Conservation (phyloP, 164 flowering plant species). For the Vitis rupestris region DNA sequence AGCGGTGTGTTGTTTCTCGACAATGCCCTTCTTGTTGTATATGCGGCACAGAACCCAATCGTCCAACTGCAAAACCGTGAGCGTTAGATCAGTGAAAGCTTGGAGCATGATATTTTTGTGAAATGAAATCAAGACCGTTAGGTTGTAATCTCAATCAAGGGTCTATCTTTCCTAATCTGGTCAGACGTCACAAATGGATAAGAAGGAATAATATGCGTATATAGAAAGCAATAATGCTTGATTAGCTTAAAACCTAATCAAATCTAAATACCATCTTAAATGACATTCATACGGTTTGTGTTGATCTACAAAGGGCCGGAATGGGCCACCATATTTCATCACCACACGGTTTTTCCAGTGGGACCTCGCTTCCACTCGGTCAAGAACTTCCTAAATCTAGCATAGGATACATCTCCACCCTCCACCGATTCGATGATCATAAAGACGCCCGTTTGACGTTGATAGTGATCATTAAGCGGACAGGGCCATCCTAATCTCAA, state of each 20-base stretch:
- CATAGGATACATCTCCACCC: no score
- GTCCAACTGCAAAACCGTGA: conserved; percentile 46
- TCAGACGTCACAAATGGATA: conserved; percentile 4
- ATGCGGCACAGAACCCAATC: conserved; percentile 83
- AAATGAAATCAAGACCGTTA: background rate
- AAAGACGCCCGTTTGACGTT: no score
- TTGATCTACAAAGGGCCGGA: no score
- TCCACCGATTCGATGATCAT: no score
- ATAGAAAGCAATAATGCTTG: conserved; percentile 5
- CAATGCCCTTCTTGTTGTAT: conserved; percentile 65
- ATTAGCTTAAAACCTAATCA: background rate
- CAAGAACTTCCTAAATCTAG: no score
- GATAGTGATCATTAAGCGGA: no score
- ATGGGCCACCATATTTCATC: no score
- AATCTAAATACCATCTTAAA: background rate
- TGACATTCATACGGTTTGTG: no score
- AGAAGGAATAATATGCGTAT: conserved; percentile 13
- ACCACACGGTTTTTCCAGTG: no score
- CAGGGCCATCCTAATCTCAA: no score
- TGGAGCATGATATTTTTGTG: background rate
- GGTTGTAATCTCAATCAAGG: background rate
- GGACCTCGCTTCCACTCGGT: no score
- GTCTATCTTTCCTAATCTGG: background rate
- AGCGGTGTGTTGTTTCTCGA: conserved; percentile 37
- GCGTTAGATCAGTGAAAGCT: conserved; percentile 7